Base-by-base conservation (phyloP, 1,139 yeast genomes). In the Wickerhamomyces sp. region DNA sequence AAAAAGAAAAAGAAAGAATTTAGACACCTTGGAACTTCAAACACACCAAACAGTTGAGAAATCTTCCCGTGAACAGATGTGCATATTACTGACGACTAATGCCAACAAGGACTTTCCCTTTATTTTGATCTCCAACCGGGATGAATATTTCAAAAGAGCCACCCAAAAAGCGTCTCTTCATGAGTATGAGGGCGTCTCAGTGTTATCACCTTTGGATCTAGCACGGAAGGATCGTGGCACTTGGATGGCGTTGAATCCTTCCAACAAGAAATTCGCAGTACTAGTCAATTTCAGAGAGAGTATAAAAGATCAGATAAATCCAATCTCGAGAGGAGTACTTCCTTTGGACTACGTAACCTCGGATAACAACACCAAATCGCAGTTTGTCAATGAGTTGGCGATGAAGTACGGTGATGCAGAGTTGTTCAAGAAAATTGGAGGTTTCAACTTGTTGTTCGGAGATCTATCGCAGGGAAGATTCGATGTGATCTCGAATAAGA, bases 381-480 rank as follows among this genome's bases (percentile, higher is more conserved):
- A 42, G 14, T 49, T 36, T 71, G 86, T 91, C 68, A 57, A 35
- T 0, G 58, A 60, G 16, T 44, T 74, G 9, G 54, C 57, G 11
- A 27, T 47, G 3, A 44, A 55, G 9, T 56, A 65, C 14, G 50
- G 64, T 3, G 47, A 58, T 13, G 57, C 54, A 23, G 57, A 48
- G 5, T 31, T 51, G 6, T 57, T 85, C 20, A 49, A 57, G 8
- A 59, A 66, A 24, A 74, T 88, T 15, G 96, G 95, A 0, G 95
- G 95, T n/a, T 89, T 89, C 57, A 78, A 84, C 7, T 62, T 91
- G 42, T 58, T 91, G 28, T 83, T 79, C 55, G 97, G 96, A 0
- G 66, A 69, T 33, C 55, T 79, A 9, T 44, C 49, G 45, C 51
- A 31, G 43, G 70, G 62, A 10, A 67, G 65, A 17, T 64, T 73